Percentiles rank a stretch among this genome's conserved stretches.
Conservation (phyloP, 2,329 filamentous ascomycete species). For the Mollisia scopiformis region DNA sequence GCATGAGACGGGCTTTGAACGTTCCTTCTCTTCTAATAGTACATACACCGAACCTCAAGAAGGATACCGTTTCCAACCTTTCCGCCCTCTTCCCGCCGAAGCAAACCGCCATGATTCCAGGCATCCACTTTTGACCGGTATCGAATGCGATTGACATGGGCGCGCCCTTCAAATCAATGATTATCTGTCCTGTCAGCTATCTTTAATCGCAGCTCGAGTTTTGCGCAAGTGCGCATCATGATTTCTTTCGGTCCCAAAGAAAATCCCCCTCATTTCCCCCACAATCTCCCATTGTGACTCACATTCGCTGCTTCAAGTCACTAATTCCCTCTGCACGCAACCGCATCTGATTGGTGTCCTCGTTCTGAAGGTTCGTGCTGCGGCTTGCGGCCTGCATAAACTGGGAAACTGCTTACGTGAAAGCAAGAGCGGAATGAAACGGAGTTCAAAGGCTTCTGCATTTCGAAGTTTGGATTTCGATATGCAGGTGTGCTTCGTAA, state of each 20-base stretch:
- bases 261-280: conserved; percentile 4
- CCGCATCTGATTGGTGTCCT: background rate
- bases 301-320: background rate
- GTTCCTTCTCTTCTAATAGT: background rate
- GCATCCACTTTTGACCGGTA: background rate
- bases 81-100: background rate
- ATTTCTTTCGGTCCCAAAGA: too few species aligned
- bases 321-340: background rate
- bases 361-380: background rate
- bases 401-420: conserved; percentile 4
- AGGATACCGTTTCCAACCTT: background rate
- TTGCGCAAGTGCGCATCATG: background rate
- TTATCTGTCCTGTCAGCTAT: background rate
- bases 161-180: background rate
- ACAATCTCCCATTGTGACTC: conserved; percentile 6
- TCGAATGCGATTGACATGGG: background rate
- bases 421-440: background rate
- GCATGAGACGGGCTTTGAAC: background rate
- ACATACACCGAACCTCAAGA: background rate
- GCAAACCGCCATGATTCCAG: background rate
- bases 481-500: background rate
- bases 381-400: background rate
- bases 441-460: background rate
- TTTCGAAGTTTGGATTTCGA: background rate
- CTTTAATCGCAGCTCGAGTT: background rate